These are phyloP conservation scores for Sporothrix pseudoabietina DNA, from an alignment of 2,329 filamentous ascomycete species.

Conservation along the genomic window DNA sequence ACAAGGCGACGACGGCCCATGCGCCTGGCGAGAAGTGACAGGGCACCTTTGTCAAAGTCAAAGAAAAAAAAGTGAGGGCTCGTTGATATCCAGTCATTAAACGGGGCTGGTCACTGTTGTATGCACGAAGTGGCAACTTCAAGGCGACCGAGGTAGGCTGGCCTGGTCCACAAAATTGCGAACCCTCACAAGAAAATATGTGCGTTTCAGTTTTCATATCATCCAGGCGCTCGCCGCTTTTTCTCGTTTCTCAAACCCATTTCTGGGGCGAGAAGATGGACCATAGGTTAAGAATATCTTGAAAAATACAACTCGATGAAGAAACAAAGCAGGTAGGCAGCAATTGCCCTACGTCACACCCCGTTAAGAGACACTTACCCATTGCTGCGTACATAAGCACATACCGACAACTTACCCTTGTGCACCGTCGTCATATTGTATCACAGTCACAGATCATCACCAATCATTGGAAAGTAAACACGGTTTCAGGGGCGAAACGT, in stretches of 20 bases:
- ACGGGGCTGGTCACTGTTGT: neutral
- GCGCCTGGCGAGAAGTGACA: neutral
- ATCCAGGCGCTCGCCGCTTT: neutral
- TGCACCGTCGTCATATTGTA: neutral
- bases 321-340: neutral
- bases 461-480: neutral
- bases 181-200: neutral
- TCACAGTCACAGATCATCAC: neutral
- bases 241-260: neutral
- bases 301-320: neutral
- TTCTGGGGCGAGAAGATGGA: neutral
- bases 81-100: neutral
- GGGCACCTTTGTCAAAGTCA: neutral
- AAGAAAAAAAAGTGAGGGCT: neutral
- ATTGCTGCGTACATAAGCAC: neutral
- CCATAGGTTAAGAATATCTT: neutral
- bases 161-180: neutral
- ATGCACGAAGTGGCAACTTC: neutral
- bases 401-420: neutral
- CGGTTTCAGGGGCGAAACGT: neutral
- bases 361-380: neutral
- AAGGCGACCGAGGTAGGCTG: neutral
- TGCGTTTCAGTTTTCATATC: neutral
- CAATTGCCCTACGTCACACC: neutral
- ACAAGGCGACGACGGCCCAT: neutral